Evolutionary conservation across 148 eudicot species (phyloP).

Genomic region (Rhododendron kiyosumense): DNA sequence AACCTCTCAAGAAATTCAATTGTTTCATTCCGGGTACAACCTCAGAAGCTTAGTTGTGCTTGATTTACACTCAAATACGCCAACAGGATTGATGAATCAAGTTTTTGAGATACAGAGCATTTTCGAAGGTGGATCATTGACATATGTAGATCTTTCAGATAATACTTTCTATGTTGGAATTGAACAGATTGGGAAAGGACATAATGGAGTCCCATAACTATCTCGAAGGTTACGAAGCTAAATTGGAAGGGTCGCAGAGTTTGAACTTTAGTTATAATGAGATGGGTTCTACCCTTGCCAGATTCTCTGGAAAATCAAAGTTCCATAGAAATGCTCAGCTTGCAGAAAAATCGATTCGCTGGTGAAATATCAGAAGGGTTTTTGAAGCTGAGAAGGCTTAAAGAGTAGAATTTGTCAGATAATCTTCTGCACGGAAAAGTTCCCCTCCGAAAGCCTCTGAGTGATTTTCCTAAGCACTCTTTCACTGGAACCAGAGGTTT

Average conservation of each 20-base stretch:
- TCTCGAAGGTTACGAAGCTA: slow-evolving; percentile 32
- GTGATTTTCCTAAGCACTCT: slow-evolving; percentile 11
- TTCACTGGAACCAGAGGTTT: slow-evolving; percentile 45
- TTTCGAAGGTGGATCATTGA: slow-evolving; percentile 24
- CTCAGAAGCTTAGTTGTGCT: slow-evolving; percentile 14
- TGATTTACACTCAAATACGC: not conserved
- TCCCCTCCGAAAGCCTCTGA: slow-evolving; percentile 16
- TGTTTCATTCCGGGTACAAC: not conserved
- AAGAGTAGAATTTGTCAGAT: slow-evolving; percentile 46
- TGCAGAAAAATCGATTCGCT: slow-evolving; percentile 41
- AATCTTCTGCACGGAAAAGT: slow-evolving; percentile 43
- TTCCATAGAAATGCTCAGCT: slow-evolving; percentile 34
- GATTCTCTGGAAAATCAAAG: slow-evolving; percentile 24
- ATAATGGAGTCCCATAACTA: slow-evolving; percentile 21
- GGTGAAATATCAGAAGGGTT: slow-evolving; percentile 43
- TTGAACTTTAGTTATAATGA: slow-evolving; percentile 49
- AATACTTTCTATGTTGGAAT: slow-evolving; percentile 38
- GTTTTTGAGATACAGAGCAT: slow-evolving; percentile 30
- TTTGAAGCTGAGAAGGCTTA: slow-evolving; percentile 30
- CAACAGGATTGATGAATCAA: slow-evolving; percentile 19
- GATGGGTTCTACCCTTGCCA: not conserved
- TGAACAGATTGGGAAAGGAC: slow-evolving; percentile 33
- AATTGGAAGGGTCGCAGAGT: slow-evolving; percentile 23
- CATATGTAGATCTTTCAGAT: slow-evolving; percentile 37
- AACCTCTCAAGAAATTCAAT: slow-evolving; percentile 44